A percentile compares a stretch with the other conserved stretches of the same genome.
Evolutionary conservation across 371 early-diverging fungal genomes (phyloP).

Genomic region (Saksenaea oblongispora): DNA sequence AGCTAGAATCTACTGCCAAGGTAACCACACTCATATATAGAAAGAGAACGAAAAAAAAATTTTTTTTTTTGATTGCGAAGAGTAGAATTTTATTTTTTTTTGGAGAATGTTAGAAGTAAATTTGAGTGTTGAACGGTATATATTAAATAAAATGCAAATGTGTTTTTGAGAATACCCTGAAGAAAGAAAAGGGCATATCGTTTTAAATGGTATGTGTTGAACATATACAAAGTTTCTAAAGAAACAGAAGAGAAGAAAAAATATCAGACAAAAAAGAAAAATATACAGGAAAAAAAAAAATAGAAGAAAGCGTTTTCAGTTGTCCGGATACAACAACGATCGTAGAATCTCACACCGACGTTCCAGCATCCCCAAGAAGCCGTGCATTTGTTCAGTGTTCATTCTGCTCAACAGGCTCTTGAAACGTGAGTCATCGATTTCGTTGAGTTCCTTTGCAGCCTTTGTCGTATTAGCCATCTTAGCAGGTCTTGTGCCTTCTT

Average conservation of each 20-base stretch:
- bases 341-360: conserved; percentile 31
- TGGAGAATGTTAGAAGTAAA: not conserved
- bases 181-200: not conserved
- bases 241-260: not conserved
- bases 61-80: not conserved
- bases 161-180: not conserved
- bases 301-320: not conserved
- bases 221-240: conserved; percentile 1
- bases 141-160: not conserved
- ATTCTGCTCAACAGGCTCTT: conserved; percentile 30
- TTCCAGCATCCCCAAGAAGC: conserved; percentile 33
- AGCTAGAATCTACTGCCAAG: not conserved
- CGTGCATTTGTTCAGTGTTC: conserved; percentile 30
- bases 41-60: not conserved
- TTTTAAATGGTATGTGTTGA: conserved; percentile 3
- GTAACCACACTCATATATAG: not conserved
- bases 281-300: not conserved
- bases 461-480: not conserved
- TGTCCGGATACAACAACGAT: conserved; percentile 13
- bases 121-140: conserved; percentile 4
- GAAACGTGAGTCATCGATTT: conserved; percentile 32
- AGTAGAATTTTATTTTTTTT: not conserved
- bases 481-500: not conserved
- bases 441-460: conserved; percentile 11
- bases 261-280: not conserved